Conservation (phyloP, 805 yeast species). For the Metschnikowia peoriensis region DNA sequence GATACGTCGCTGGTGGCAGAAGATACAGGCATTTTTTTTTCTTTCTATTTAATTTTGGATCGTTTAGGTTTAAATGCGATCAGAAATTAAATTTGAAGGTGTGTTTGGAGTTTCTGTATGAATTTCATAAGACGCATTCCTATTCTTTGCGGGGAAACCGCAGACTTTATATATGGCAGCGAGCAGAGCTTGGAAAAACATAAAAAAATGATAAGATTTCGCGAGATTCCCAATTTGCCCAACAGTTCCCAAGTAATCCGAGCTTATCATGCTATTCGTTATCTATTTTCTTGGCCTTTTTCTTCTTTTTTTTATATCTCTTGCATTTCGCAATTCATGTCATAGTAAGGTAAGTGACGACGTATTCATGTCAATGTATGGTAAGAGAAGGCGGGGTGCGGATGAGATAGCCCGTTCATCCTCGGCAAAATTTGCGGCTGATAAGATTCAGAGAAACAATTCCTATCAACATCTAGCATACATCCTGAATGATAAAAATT, state of each 20-base stretch:
- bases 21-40: background rate
- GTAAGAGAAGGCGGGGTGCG: slow-evolving; percentile 1
- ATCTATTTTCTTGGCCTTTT: too few relatives aligned
- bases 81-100: too few relatives aligned
- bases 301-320: too few relatives aligned
- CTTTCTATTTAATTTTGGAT: too few relatives aligned
- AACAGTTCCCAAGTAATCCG: too few relatives aligned
- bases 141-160: background rate
- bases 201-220: background rate
- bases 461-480: too few relatives aligned
- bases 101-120: background rate
- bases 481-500: too few relatives aligned
- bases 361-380: background rate
- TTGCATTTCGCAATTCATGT: background rate
- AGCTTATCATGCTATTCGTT: too few relatives aligned
- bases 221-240: background rate
- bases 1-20: slow-evolving; percentile 2
- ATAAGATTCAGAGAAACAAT: background rate
- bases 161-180: background rate
- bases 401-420: too few relatives aligned
- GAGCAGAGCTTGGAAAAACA: background rate
- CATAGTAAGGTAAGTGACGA: slow-evolving; percentile 9
- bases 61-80: too few relatives aligned
- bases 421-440: background rate
- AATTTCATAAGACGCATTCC: background rate